Base-by-base conservation (phyloP, 768 basidiomycete genomes). In the Sporobolomyces phaffii region DNA sequence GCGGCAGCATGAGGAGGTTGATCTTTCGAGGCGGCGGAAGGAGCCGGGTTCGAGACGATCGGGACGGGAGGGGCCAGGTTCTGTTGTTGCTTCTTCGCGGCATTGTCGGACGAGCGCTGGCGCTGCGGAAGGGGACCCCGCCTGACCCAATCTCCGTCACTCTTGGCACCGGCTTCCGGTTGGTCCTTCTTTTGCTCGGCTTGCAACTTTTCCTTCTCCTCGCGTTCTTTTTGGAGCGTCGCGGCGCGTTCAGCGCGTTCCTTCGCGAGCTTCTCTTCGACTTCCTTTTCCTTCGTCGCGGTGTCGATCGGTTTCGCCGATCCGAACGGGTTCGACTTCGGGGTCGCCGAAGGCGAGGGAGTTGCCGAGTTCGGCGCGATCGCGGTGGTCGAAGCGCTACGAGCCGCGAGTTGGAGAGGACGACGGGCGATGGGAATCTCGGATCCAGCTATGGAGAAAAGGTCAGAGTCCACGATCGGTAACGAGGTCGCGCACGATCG, bases 281-380 rank as follows among this genome's bases (percentile, higher is more conserved):
- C 84, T 75, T 85, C 87, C 61, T 84, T 62, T 74, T 97, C 92
- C 59, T 84, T 84, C 0, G 82, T 80, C 38, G 87, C 81, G 22
- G 87, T 85, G 76, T 98, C 92, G 26, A 97, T 88, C 17, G 94
- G 91, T 73, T 88, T 87, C 40, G 94, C 94, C 60, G 83, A 82
- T 53, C 94, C 96, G 75, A 98, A 98, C 9, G 93, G 93, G 76
- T 83, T 91, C 8, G 80, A 67, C 76, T 78, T 65, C 31, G 87
- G 75, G 40, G 84, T 79, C 40, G 81, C 75, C 8, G 80, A 72
- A 26, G 77, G 75, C n/a, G 75, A 69, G 49, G 79, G 29, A 15
- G 22, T 24, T 2, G 22, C 45, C 47, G 80, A 67, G 56, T 80
- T 76, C 20, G 90, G 2, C 17, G 70, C 47, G 36, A 59, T 22